phyloP scores from a whole-genome alignment of 2,329 filamentous ascomycete genomes.

The Penicillium capsulatum region DNA sequence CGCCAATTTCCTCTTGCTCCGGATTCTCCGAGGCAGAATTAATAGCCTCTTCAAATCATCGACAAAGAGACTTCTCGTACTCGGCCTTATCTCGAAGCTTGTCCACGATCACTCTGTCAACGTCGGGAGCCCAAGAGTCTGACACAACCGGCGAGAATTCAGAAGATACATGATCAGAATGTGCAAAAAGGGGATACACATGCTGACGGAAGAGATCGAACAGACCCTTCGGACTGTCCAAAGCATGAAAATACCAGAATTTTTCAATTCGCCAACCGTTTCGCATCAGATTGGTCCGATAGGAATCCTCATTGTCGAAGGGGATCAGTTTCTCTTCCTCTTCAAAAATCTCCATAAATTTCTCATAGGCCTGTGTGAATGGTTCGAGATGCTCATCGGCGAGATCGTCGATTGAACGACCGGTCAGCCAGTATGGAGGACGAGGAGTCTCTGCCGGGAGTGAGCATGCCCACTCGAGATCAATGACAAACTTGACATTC shows the following conservation, averaged over 20 bases:
- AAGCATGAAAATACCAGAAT: conserved; percentile 28
- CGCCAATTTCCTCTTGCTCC: background rate
- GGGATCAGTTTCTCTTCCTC: conserved; percentile 14
- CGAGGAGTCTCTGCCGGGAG: conserved; percentile 22
- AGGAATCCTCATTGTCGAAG: conserved; percentile 1
- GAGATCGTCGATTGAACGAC: conserved; percentile 11
- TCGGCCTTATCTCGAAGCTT: conserved; percentile 18
- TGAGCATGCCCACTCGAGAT: conserved; percentile 28
- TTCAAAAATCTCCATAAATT: conserved; percentile 21
- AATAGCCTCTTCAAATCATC: conserved; percentile 12
- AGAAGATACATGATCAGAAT: conserved; percentile 2
- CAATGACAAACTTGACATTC: conserved; percentile 27
- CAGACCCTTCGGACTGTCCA: conserved; percentile 25
- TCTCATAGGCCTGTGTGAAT: conserved; percentile 11
- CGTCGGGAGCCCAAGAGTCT: conserved; percentile 14
- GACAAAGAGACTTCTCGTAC: conserved; percentile 14
- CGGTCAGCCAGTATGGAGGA: conserved; percentile 26
- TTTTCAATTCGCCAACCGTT: conserved; percentile 21
- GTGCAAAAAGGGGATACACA: conserved; percentile 19
- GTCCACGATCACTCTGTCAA: conserved; percentile 8
- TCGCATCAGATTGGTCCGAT: conserved; percentile 19
- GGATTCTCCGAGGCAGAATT: too few relatives aligned
- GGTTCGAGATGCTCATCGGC: conserved; percentile 6
- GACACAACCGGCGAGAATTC: conserved; percentile 13
- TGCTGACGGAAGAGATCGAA: conserved; percentile 24